Percentiles rank a stretch among this genome's conserved stretches.
phyloP scores from a whole-genome alignment of 345 rosid genomes.

The Eucalyptus sp. region DNA sequence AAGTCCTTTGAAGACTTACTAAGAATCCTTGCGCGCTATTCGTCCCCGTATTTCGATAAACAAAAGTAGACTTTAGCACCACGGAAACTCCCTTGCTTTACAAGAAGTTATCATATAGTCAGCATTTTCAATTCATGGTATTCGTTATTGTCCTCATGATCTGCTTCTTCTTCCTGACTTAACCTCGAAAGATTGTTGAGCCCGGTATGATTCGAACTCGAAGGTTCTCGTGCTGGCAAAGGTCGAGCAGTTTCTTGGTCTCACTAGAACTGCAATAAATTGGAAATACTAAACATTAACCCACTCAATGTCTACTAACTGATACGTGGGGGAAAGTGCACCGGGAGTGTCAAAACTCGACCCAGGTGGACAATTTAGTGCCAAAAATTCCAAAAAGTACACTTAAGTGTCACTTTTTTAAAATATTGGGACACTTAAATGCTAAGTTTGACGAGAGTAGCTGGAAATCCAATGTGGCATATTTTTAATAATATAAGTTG shows the following conservation, averaged over 20 bases:
- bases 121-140: too few relatives aligned
- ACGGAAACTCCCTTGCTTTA: not conserved
- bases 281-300: not conserved
- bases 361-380: accelerated
- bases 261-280: not conserved
- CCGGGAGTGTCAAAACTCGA: accelerated
- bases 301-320: not conserved
- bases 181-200: not conserved
- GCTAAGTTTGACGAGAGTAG: too few relatives aligned
- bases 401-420: too few relatives aligned
- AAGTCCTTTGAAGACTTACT: not conserved
- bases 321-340: accelerated
- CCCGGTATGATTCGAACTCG: not conserved
- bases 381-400: too few relatives aligned
- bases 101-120: not conserved
- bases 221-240: not conserved
- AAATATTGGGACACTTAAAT: too few relatives aligned
- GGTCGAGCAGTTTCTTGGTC: not conserved
- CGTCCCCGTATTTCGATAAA: not conserved
- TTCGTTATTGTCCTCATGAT: not conserved
- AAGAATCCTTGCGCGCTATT: not conserved
- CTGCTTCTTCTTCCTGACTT: not conserved
- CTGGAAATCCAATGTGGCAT: too few relatives aligned
- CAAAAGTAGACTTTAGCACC: not conserved
- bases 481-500: too few relatives aligned